Evolutionary conservation across 805 yeast genomes (phyloP), one percentile per base, ranked within the genome.

Genomic region (Blastobotrys mokoenaii): DNA sequence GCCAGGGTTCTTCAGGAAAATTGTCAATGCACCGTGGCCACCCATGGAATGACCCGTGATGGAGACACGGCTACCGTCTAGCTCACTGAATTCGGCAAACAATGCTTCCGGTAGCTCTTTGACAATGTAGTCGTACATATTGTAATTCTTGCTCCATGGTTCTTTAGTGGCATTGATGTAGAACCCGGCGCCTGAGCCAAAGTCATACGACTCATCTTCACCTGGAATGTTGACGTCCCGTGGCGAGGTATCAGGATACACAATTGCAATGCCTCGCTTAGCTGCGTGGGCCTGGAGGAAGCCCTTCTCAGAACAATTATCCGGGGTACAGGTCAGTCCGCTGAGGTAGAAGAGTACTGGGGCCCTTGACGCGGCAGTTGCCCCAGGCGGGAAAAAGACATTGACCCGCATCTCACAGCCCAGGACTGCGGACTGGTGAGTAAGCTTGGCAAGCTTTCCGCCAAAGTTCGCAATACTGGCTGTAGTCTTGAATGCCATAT

Each of bases 21-120:
- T 69, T 49, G 82, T 68, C 49, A 90, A 65, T 0, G 98, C 95
- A 46, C 97, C 98, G 61, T 76, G 86, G 1, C 98, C 98, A 42
- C 98, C 98, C 97, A 93, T 93, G 1, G 98, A 93, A 64, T 93
- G 97, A 38, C 98, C 98, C n/a, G 93, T 79, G 52, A 90, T 77
- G 16, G 90, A 76, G 43, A 80, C 73, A 35, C 75, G 80, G 34
- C 66, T 61, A 20, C 55, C 32, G 63, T 90, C 87, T 49, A 90
- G 67, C 35, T 65, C 63, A 29, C 51, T 41, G 45, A 62, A 66
- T 43, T 68, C 61, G 27, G 59, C 59, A 11, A 73, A 63, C 53
- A 86, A 67, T 25, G 64, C 65, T 18, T 66, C 65, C 33, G 82
- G 81, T 48, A 90, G 71, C 61, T 90, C 98, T 33, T 74, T 63